Base-by-base conservation (phyloP, 208 protist species). In the Leptomonas seymouri region DNA sequence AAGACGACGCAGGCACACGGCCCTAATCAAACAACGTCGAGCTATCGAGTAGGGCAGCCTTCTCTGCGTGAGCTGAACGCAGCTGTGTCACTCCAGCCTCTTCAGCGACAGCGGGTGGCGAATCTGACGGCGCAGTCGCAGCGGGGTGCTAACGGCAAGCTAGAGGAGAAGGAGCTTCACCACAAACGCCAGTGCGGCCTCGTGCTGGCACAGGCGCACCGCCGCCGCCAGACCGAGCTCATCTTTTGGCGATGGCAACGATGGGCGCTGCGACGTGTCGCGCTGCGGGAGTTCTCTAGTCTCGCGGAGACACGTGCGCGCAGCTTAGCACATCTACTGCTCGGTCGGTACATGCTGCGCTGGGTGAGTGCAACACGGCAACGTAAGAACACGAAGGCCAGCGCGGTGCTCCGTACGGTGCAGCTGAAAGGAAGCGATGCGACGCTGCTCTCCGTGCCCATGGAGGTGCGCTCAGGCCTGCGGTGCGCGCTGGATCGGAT, bases 51-150 rank as follows among this genome's bases (percentile, higher is more conserved):
- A 2, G 78, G 82, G 41, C 78, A 84, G 64, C 78, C 78, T 0
- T 84, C 82, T 9, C 46, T 78, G 63, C 78, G 71, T 16, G 82
- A 87, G 66, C 59, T 84, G 45, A 71, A 72, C 34, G 59, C 73
- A 3, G 71, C 82, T 0, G 63, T 80, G 25, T 71, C 73, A 5
- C 44, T 77, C 41, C 50, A 62, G 31, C 15, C 63, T 9, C 54
- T 78, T 9, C 82, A 84, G 64, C 46, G 58, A 42, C 57, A 69
- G 45, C 68, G 69, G 4, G 31, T 51, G 8, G 44, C 50, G n/a
- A 34, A 62, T 36, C n/a, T 55, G 27, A 18, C 34, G 15, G 27
- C 64, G 27, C 68, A 60, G 34, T 57, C 51, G 31, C 53, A 23
- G 20, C 30, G 73, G 27, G 1, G 16, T 4, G 50, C 31, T 4